Percentiles rank a stretch among this genome's conserved stretches.
phyloP scores from a whole-genome alignment of 1,139 yeast genomes.

The Saccharomyces hybrid region DNA sequence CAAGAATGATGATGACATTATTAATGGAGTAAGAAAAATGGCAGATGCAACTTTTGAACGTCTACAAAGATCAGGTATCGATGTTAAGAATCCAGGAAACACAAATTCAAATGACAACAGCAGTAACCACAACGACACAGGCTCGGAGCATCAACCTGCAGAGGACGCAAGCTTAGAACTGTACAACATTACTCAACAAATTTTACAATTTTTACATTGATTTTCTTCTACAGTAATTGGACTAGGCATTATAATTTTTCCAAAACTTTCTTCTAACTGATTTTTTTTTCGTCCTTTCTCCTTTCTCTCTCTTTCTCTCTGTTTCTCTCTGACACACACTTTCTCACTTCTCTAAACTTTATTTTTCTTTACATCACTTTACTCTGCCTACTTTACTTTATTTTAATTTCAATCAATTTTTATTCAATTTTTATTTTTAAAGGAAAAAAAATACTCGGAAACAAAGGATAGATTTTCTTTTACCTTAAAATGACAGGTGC shows the following conservation, averaged over 20 bases:
- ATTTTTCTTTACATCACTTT: neutral
- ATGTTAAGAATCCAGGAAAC: constrained; percentile 10
- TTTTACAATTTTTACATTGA: constrained; percentile 39
- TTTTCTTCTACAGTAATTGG: neutral
- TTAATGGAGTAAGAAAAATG: constrained; percentile 47
- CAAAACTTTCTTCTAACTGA: neutral
- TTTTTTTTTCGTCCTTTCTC: neutral
- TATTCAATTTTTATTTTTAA: neutral
- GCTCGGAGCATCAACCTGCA: constrained; percentile 32
- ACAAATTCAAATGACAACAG: constrained; percentile 7
- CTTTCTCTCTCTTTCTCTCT: neutral
- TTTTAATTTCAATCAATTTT: neutral
- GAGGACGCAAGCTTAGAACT: constrained; percentile 63
- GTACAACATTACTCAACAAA: constrained; percentile 74
- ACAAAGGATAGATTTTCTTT: neutral
- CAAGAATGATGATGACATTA: constrained; percentile 52
- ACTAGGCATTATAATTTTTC: neutral
- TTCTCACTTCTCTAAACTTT: neutral
- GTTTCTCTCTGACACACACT: neutral
- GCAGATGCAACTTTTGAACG: constrained; percentile 36
- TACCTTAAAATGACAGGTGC: neutral
- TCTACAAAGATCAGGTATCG: constrained; percentile 25
- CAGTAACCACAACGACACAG: constrained; percentile 32
- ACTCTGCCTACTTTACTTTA: neutral
- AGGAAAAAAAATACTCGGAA: neutral